Conservation (phyloP, 2,329 filamentous ascomycete species). For the Cladophialophora exuberans region DNA sequence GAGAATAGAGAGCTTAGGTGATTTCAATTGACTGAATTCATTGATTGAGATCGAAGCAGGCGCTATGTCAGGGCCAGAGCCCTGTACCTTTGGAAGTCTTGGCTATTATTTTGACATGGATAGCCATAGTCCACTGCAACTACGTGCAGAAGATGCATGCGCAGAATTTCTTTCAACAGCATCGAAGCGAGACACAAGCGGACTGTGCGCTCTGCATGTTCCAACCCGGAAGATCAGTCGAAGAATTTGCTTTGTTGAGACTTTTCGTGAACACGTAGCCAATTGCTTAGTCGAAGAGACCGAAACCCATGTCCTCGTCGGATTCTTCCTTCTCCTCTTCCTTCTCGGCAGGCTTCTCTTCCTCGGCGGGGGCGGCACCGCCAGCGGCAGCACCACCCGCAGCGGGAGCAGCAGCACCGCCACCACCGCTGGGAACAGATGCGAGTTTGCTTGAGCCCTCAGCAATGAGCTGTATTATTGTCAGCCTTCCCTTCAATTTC, state of each 20-base stretch:
- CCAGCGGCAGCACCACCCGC: constrained; percentile 66
- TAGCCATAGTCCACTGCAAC: too few species aligned
- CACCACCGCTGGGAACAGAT: constrained; percentile 92
- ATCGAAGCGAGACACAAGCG: too few species aligned
- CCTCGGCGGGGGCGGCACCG: constrained; percentile 80
- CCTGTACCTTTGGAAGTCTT: background rate
- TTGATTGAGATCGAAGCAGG: background rate
- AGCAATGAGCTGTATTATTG: constrained; percentile 74
- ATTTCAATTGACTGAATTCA: background rate
- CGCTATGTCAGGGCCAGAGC: background rate
- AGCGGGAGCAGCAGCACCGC: constrained; percentile 66
- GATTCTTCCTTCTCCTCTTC: constrained; percentile 79
- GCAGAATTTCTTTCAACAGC: too few species aligned
- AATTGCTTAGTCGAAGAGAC: constrained; percentile 65
- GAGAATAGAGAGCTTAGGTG: background rate
- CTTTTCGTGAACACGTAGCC: background rate
- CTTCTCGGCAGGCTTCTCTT: constrained; percentile 95
- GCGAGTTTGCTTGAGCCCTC: constrained; percentile 92
- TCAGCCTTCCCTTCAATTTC: constrained; percentile 35
- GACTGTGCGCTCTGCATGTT: too few species aligned
- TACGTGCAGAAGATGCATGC: too few species aligned
- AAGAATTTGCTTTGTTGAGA: too few species aligned
- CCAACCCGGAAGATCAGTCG: too few species aligned
- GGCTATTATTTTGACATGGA: too few species aligned
- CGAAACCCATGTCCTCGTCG: constrained; percentile 75